A percentile compares a stretch with the other conserved stretches of the same genome.
Evolutionary conservation across 2,329 filamentous ascomycete species (phyloP).

Genomic region (Metarhizium album): DNA sequence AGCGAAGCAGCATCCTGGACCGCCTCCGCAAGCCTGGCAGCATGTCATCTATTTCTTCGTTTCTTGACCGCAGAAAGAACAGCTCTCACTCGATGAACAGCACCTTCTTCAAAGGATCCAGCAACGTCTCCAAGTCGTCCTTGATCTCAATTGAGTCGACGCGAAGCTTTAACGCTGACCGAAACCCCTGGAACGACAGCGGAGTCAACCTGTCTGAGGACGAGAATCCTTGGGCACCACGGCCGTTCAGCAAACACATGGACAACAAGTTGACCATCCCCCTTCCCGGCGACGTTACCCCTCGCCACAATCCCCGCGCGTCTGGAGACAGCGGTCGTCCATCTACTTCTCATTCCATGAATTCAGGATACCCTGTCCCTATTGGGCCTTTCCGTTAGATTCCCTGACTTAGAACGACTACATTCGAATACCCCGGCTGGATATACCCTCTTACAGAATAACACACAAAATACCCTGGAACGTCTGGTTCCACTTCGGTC

Average conservation of each 20-base stretch:
- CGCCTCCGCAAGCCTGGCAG: constrained; percentile 88
- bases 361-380: constrained; percentile 91
- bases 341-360: constrained; percentile 88
- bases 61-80: constrained; percentile 91
- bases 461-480: constrained; percentile 44
- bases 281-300: constrained; percentile 70
- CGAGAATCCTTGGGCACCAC: constrained; percentile 56
- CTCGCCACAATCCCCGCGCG: constrained; percentile 71
- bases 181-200: constrained; percentile 97
- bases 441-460: constrained; percentile 48
- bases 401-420: constrained; percentile 34
- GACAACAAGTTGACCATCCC: constrained; percentile 53
- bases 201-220: constrained; percentile 90
- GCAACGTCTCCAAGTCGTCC: constrained; percentile 86
- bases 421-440: constrained; percentile 50
- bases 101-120: constrained; percentile 87
- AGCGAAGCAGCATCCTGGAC: constrained; percentile 78
- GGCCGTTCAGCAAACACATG: constrained; percentile 54
- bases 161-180: constrained; percentile 78
- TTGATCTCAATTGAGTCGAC: constrained; percentile 93
- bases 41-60: constrained; percentile 92
- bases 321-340: constrained; percentile 87
- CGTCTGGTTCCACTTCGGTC: constrained; percentile 11
- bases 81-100: constrained; percentile 71
- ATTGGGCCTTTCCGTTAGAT: constrained; percentile 85